Percentiles rank a stretch among this genome's conserved stretches.
Evolutionary conservation across 768 basidiomycete genomes (phyloP).

Genomic region (Strobilomyces dryophilus): DNA sequence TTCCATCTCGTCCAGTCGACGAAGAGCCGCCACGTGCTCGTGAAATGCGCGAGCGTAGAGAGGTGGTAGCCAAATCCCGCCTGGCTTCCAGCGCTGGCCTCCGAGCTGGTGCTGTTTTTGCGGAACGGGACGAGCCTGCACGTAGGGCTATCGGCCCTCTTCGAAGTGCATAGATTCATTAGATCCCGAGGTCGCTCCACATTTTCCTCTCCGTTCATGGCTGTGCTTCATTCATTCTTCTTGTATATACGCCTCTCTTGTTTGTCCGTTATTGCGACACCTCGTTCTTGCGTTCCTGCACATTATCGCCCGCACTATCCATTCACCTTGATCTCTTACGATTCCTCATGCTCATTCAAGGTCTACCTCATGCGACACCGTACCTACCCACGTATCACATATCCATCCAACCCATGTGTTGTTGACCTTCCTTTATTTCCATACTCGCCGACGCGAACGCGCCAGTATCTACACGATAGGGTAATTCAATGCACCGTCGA

Average conservation of each 20-base stretch:
- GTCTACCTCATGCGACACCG: slow-evolving; percentile 8
- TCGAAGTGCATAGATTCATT: slow-evolving; percentile 13
- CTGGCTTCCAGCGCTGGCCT: slow-evolving; percentile 26
- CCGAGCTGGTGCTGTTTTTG: slow-evolving; percentile 27
- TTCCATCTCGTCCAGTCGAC: neutral
- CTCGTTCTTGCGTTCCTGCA: slow-evolving; percentile 5
- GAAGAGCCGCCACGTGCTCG: slow-evolving; percentile 15
- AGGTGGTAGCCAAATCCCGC: slow-evolving; percentile 19
- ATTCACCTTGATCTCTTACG: neutral
- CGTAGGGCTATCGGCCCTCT: slow-evolving; percentile 30
- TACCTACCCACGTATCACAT: neutral
- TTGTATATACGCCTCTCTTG: slow-evolving; percentile 1
- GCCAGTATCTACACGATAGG: slow-evolving; percentile 7
- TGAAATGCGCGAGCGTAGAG: slow-evolving; percentile 25
- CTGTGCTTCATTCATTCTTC: slow-evolving; percentile 4
- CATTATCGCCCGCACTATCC: neutral
- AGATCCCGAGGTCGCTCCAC: neutral
- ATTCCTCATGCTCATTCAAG: slow-evolving; percentile 2
- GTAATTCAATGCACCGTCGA: slow-evolving; percentile 3
- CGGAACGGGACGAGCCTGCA: slow-evolving; percentile 28
- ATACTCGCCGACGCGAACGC: neutral
- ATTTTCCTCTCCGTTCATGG: neutral
- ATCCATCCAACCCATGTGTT: slow-evolving; percentile 7
- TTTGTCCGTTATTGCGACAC: slow-evolving; percentile 12
- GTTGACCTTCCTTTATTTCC: neutral